A percentile compares a stretch with the other conserved stretches of the same genome.
Evolutionary conservation across 2,329 filamentous ascomycete genomes (phyloP).

Genomic region (Trichophaea hybrida): DNA sequence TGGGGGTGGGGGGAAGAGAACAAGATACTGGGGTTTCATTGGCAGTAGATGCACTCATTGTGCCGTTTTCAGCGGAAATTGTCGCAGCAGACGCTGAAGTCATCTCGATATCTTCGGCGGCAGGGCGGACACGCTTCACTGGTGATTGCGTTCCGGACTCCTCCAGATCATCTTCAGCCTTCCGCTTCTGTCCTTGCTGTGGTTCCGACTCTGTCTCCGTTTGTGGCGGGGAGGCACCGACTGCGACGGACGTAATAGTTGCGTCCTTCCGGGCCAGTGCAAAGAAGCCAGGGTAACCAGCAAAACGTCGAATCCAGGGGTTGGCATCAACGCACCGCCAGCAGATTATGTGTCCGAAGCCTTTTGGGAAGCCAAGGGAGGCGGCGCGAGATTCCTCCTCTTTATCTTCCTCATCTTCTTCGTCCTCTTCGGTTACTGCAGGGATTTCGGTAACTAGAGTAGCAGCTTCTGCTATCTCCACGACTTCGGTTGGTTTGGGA

Average conservation of each 20-base stretch:
- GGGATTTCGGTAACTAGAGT: conserved; percentile 7
- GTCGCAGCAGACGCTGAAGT: conserved; percentile 8
- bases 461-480: conserved; percentile 30
- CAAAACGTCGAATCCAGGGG: conserved; percentile 86
- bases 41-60: conserved; percentile 24
- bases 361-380: conserved; percentile 70
- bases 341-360: conserved; percentile 81
- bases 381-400: conserved; percentile 45
- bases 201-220: neutral
- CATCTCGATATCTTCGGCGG: conserved; percentile 38
- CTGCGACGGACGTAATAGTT: neutral
- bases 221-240: neutral
- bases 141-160: conserved; percentile 28
- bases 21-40: conserved; percentile 6
- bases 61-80: conserved; percentile 21
- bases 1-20: conserved; percentile 37
- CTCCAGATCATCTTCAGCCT: conserved; percentile 40
- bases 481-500: conserved; percentile 11
- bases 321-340: conserved; percentile 82
- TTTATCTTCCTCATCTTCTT: conserved; percentile 26
- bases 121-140: conserved; percentile 24
- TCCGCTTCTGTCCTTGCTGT: conserved; percentile 35
- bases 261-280: neutral
- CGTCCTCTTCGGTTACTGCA: conserved; percentile 28
- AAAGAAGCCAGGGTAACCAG: conserved; percentile 64